Conservation (phyloP, 805 yeast genomes). For the Zygoascus bituminiphila region DNA sequence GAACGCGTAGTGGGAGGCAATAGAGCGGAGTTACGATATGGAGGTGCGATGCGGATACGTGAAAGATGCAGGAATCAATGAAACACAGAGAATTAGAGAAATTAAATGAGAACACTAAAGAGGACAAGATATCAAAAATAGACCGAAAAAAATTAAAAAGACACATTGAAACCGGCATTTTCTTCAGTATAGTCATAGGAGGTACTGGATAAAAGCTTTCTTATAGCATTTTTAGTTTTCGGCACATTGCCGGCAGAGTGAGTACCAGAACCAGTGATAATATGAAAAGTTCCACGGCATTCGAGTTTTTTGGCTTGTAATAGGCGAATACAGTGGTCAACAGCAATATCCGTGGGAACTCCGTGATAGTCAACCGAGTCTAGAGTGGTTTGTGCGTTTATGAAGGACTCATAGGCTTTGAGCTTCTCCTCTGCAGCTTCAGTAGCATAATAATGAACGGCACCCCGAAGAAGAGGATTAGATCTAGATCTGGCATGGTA, state of each 20-base stretch:
- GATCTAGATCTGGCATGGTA: constrained; percentile 15
- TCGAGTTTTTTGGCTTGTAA: constrained; percentile 5
- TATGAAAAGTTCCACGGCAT: constrained; percentile 7
- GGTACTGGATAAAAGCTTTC: constrained; percentile 8
- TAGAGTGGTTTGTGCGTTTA: constrained; percentile 8
- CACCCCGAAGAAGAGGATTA: constrained; percentile 15
- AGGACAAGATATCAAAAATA: not conserved
- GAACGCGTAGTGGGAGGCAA: not conserved
- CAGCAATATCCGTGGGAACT: constrained; percentile 14
- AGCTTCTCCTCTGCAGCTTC: constrained; percentile 1
- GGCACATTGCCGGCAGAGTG: constrained; percentile 20
- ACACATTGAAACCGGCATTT: not conserved
- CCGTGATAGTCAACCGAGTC: constrained; percentile 17
- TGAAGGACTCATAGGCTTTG: not conserved
- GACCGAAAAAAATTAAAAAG: not conserved
- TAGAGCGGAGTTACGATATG: not conserved
- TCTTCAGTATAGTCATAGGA: not conserved
- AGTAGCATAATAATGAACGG: constrained; percentile 17
- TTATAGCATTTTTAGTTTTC: constrained; percentile 17
- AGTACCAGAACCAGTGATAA: constrained; percentile 20
- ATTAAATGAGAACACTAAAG: not conserved
- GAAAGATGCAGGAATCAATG: not conserved
- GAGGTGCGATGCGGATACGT: not conserved
- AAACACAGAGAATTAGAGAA: not conserved
- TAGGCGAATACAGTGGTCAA: constrained; percentile 6